phyloP scores from a whole-genome alignment of 148 eudicot species.

The Amaranthus cruentus region DNA sequence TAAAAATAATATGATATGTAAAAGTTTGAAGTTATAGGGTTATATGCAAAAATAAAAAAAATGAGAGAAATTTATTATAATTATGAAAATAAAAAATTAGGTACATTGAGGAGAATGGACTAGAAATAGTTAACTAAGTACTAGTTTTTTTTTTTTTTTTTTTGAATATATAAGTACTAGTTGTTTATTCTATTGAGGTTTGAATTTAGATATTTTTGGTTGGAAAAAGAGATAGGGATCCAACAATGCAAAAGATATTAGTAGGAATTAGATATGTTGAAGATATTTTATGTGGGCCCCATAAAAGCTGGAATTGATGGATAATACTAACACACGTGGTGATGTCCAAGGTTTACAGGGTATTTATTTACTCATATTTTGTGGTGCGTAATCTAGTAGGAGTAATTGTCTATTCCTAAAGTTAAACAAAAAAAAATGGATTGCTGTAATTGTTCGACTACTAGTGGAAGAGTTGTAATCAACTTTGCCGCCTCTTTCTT shows the following conservation, averaged over 20 bases:
- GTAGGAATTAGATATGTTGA: neutral
- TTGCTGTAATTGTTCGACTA: too few relatives aligned
- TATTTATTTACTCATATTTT: neutral
- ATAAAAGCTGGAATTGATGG: constrained; percentile 2
- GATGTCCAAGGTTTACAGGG: neutral
- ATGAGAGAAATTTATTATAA: too few relatives aligned
- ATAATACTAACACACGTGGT: constrained; percentile 12
- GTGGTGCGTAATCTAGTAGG: neutral
- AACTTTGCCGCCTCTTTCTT: neutral
- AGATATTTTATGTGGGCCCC: constrained; percentile 19
- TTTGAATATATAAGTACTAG: neutral
- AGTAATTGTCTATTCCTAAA: too few relatives aligned
- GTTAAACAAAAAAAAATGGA: too few relatives aligned
- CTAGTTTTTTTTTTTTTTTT: too few relatives aligned
- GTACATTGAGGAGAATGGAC: too few relatives aligned
- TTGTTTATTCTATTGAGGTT: neutral
- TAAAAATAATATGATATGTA: too few relatives aligned
- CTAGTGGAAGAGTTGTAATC: neutral
- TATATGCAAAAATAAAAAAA: too few relatives aligned
- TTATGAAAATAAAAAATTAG: too few relatives aligned
- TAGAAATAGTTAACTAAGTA: too few relatives aligned
- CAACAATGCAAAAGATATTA: constrained; percentile 7
- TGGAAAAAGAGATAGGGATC: constrained; percentile 8
- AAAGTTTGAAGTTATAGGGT: too few relatives aligned
- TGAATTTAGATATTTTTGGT: neutral